A percentile compares a stretch with the other conserved stretches of the same genome.
Conservation (phyloP, 306 rosid species). For the Castanopsis chinensis region DNA sequence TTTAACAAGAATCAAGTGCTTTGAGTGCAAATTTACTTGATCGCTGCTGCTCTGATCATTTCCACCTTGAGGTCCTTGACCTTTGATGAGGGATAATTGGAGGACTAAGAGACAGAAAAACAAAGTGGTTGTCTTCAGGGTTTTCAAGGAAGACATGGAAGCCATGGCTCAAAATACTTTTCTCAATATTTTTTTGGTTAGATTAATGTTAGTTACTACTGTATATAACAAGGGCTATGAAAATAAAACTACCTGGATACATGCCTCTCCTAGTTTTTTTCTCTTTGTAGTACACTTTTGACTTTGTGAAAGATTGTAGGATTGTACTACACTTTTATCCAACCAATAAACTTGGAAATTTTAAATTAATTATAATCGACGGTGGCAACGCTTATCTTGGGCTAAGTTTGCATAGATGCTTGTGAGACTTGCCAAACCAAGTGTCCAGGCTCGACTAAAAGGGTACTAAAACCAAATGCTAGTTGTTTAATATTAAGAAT, state of each 20-base stretch:
- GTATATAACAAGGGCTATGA: neutral
- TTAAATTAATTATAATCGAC: neutral
- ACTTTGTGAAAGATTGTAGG: slow-evolving; percentile 19
- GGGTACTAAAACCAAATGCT: too few species aligned
- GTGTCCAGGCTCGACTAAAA: too few species aligned
- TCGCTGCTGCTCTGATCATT: neutral
- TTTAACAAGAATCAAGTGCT: slow-evolving; percentile 51
- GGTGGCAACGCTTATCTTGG: neutral
- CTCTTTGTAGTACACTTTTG: slow-evolving; percentile 32
- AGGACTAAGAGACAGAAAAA: slow-evolving; percentile 29
- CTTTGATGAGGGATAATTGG: slow-evolving; percentile 16
- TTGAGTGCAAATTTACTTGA: slow-evolving; percentile 28
- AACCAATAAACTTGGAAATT: neutral
- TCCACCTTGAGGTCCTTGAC: slow-evolving; percentile 48
- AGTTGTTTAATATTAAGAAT: too few species aligned
- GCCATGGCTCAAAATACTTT: slow-evolving; percentile 22
- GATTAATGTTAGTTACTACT: neutral
- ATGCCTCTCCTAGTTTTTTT: neutral
- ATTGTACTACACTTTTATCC: slow-evolving; percentile 30
- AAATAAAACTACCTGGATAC: neutral
- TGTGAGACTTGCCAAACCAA: neutral
- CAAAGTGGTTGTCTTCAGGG: slow-evolving; percentile 48
- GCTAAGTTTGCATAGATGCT: neutral
- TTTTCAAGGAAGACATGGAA: slow-evolving; percentile 17
- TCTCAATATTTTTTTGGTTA: neutral